phyloP scores from a whole-genome alignment of 2,329 filamentous ascomycete species.

The Didymella pomorum region DNA sequence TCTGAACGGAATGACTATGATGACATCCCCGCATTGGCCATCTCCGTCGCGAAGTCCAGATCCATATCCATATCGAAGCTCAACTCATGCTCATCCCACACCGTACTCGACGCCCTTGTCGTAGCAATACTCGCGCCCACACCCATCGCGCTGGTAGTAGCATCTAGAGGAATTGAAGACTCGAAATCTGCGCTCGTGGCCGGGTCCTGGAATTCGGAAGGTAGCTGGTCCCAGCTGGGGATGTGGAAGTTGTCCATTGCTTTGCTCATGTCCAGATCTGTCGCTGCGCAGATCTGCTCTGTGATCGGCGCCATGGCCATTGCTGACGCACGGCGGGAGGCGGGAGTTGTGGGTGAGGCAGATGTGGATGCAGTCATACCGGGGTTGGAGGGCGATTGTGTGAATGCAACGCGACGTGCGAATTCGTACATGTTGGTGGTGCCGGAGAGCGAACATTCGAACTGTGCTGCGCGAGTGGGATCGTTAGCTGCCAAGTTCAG shows the following conservation, averaged over 20 bases:
- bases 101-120: slow-evolving; percentile 18
- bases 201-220: slow-evolving; percentile 34
- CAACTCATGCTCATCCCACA: slow-evolving; percentile 44
- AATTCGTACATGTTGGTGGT: slow-evolving; percentile 26
- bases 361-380: slow-evolving; percentile 28
- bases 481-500: slow-evolving; percentile 21
- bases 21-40: slow-evolving; percentile 15
- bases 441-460: slow-evolving; percentile 42
- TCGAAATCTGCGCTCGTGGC: slow-evolving; percentile 31
- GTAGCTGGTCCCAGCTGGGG: slow-evolving; percentile 41
- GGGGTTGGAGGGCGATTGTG: slow-evolving; percentile 27
- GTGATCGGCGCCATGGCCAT: slow-evolving; percentile 29
- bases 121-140: slow-evolving; percentile 8
- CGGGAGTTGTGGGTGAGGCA: slow-evolving; percentile 26
- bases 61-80: slow-evolving; percentile 47
- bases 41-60: slow-evolving; percentile 26
- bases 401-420: slow-evolving; percentile 24
- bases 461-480: slow-evolving; percentile 27
- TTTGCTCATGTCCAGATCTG: slow-evolving; percentile 6
- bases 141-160: slow-evolving; percentile 18
- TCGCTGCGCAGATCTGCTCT: slow-evolving; percentile 28
- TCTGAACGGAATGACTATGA: neutral
- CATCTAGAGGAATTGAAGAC: slow-evolving; percentile 26
- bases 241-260: slow-evolving; percentile 33
- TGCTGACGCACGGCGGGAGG: slow-evolving; percentile 25